Base-by-base conservation (phyloP, 179 eudicot genomes). In the Vitellaria paradoxa region DNA sequence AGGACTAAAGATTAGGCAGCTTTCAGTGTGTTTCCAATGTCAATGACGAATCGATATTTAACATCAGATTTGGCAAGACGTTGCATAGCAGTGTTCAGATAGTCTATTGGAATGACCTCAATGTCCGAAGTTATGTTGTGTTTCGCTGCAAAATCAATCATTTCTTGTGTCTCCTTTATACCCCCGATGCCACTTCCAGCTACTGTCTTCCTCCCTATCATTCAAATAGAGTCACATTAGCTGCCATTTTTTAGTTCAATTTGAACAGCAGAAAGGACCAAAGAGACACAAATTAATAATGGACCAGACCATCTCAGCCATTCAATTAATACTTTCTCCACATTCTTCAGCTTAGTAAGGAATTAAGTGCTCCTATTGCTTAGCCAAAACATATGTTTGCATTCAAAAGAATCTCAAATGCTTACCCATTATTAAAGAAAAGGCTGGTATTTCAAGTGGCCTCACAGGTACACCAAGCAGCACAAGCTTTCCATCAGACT, bases 401-500 rank as follows among this genome's bases (percentile, higher is more conserved):
- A 30, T 30, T 30, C 37, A 30, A 30, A 30, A 30, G 37, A 30
- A 30, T 30, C 37, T 30, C 37, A 30, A 30, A 53, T 37, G 56
- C 47, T 70, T 71, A 81, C 83, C 80, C 57, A 65, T 23, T 10
- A 81, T 59, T 9, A 81, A 47, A 21, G 80, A 73, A 64, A 81
- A 55, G 18, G 57, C 65, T 0, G 77, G 79, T 0, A 81, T 15
- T 55, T 81, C 79, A 46, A 81, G 73, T 26, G 80, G 67, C 50
- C 60, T 74, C 26, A 68, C 72, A 7, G 83, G 80, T 63, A 65
- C 72, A 55, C 85, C 85, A 47, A 82, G 76, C 78, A 82, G 37
- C 5, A 82, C 57, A 53, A 82, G 78, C 79, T 82, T 74, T 26
- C 81, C 85, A 26, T 78, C 61, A 53, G 79, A 6, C 76, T 78